Conservation (phyloP, 495 filamentous ascomycete genomes). For the Hypoxylon trugodes region DNA sequence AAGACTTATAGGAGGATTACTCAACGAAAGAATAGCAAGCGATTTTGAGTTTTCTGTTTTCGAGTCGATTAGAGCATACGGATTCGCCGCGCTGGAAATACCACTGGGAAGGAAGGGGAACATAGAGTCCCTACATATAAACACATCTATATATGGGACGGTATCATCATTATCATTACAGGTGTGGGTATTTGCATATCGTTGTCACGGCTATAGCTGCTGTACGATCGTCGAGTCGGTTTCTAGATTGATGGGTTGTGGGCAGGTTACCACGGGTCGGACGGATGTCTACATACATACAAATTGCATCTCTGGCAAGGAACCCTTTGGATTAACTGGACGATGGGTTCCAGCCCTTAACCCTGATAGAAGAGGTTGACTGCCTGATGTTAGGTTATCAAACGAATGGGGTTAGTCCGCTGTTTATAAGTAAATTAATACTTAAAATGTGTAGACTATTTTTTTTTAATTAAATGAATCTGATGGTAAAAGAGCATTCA, state of each 20-base stretch:
- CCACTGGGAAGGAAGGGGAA: slow-evolving; percentile 11
- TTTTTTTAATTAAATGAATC: background rate
- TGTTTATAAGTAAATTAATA: background rate
- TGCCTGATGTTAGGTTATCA: background rate
- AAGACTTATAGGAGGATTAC: background rate
- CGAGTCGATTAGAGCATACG: background rate
- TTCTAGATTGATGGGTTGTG: slow-evolving; percentile 1
- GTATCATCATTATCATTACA: background rate
- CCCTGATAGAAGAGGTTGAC: background rate
- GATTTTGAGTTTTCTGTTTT: background rate
- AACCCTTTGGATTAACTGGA: slow-evolving; percentile 1
- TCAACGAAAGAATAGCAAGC: background rate
- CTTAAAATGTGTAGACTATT: background rate
- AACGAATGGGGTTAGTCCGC: background rate
- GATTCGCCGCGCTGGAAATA: slow-evolving; percentile 24
- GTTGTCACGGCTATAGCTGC: background rate
- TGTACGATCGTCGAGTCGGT: background rate
- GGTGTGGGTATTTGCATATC: slow-evolving; percentile 3
- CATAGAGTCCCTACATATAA: no score
- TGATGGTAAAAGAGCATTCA: no score
- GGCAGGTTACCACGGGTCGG: background rate
- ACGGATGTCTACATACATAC: background rate
- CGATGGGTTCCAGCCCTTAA: background rate
- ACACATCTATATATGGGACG: no score
- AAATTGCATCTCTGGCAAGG: no score